These are phyloP conservation scores for Epichloe typhina DNA, from an alignment of 2,329 filamentous ascomycete genomes.

Conservation along the genomic window DNA sequence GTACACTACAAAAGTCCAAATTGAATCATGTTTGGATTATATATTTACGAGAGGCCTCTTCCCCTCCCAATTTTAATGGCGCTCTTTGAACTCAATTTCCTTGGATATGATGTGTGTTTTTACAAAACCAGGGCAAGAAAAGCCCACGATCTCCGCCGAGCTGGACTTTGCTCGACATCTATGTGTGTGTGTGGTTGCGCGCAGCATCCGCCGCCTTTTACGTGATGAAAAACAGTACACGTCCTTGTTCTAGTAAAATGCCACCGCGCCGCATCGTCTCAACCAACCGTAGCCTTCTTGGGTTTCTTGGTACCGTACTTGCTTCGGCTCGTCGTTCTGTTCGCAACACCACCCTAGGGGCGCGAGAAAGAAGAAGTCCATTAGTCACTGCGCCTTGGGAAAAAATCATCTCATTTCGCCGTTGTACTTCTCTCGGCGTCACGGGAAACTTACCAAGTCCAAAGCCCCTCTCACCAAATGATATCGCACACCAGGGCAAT, in stretches of 20 bases:
- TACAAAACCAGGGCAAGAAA: too few relatives aligned
- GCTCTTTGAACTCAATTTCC: too few relatives aligned
- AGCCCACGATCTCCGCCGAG: too few relatives aligned
- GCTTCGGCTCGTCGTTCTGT: conserved; percentile 69
- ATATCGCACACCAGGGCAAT: conserved; percentile 97
- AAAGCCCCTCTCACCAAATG: conserved; percentile 82
- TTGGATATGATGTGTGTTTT: background rate
- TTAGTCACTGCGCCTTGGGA: background rate
- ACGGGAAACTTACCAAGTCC: conserved; percentile 61
- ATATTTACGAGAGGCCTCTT: background rate
- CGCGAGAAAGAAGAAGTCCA: conserved; percentile 8
- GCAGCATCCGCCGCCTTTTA: too few relatives aligned
- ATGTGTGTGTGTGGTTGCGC: too few relatives aligned
- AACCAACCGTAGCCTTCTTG: conserved; percentile 57
- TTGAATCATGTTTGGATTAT: background rate
- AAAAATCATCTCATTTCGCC: background rate
- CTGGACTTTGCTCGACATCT: too few relatives aligned
- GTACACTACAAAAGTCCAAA: conserved; percentile 1
- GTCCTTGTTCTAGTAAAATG: background rate
- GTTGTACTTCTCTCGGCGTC: too few relatives aligned
- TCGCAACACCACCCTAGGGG: conserved; percentile 76
- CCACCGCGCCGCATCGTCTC: background rate
- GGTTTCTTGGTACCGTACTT: conserved; percentile 99
- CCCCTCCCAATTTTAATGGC: background rate
- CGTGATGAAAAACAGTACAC: background rate